Base-by-base conservation (phyloP, 2,329 filamentous ascomycete genomes). In the Apiospora phragmitis region DNA sequence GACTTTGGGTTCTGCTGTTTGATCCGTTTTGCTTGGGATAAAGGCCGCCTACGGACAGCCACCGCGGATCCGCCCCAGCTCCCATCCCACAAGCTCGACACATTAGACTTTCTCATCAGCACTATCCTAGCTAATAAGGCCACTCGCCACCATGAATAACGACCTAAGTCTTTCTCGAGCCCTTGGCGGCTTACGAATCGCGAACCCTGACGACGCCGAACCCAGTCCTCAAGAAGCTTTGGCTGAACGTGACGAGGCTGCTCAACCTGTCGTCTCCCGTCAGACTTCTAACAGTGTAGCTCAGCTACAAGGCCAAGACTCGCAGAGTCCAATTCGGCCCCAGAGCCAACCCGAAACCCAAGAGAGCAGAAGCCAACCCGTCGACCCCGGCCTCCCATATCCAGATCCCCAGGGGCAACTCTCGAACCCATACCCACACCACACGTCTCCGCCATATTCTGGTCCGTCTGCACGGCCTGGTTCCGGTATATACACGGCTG, bases 121-220 rank as follows among this genome's bases (percentile, higher is more conserved):
- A 68, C 51, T 45, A 69, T 49, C 67, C 29, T 41, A 62, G 69
- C 55, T 51, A 65, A 67, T 49, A 62, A 55, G 45, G 69, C 69
- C 70, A 69, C 47, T 62, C 24, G 42, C 65, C 62, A 73, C 80
- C 81, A 98, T 98, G 94, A 94, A 94, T 85, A 94, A 93, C 83
- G 94, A 97, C 85, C 85, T 97, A 81, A 97, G 93, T 83, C 90
- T 98, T 75, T 96, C 94, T 79, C 93, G 95, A 85, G 94, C 94
- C 79, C 88, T 98, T 79, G 96, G 96, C 79, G 95, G 95, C 78
- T 87, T 99, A 82, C 94, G 95, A 81, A 98, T 99, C 82, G 95
- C 96, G 77, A 99, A 98, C 82, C 95, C 95, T 70, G 95, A 98
- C 84, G 91, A 96, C 83, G 87, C 89, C 74, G 81, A 80, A 62